These are phyloP conservation scores for Parafenestella ontariensis DNA, from an alignment of 2,329 filamentous ascomycete genomes.

Conservation along the genomic window DNA sequence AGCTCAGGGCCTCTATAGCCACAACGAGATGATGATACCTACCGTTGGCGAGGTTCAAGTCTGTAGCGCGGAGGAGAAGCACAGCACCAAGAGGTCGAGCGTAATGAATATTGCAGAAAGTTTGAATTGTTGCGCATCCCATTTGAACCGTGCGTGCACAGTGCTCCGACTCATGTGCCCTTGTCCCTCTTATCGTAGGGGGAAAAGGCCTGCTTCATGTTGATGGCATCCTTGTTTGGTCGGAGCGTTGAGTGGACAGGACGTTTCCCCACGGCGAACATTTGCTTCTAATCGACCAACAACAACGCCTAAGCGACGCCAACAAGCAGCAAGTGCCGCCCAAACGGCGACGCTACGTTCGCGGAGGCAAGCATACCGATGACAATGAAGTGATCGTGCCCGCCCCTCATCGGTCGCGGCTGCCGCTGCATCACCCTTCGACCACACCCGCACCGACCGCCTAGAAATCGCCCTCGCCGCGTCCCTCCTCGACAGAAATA, in stretches of 20 bases:
- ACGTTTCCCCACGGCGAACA: constrained; percentile 2
- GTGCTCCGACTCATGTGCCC: not conserved
- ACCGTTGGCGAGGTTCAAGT: constrained; percentile 17
- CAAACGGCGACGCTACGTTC: constrained; percentile 5
- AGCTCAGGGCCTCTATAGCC: constrained; percentile 13
- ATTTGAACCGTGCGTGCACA: not conserved
- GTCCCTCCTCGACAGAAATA: constrained; percentile 10
- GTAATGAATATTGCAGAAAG: constrained; percentile 20
- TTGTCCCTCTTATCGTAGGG: constrained; percentile 9
- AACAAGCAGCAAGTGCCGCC: constrained; percentile 12
- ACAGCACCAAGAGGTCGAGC: constrained; percentile 13
- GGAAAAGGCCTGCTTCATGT: constrained; percentile 28
- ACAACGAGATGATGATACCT: constrained; percentile 14
- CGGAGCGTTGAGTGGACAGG: constrained; percentile 27
- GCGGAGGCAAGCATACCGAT: constrained; percentile 4
- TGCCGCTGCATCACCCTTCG: constrained; percentile 16
- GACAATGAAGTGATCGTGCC: constrained; percentile 19
- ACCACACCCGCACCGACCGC: constrained; percentile 4
- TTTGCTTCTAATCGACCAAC: constrained; percentile 21
- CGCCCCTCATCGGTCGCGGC: constrained; percentile 27
- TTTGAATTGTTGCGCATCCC: constrained; percentile 16
- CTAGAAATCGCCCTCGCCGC: constrained; percentile 9
- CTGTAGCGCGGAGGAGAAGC: constrained; percentile 20
- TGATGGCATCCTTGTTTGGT: constrained; percentile 19
- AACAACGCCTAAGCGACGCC: constrained; percentile 11